Evolutionary conservation across 306 rosid genomes (phyloP).

Genomic region (Begonia masoniana): DNA sequence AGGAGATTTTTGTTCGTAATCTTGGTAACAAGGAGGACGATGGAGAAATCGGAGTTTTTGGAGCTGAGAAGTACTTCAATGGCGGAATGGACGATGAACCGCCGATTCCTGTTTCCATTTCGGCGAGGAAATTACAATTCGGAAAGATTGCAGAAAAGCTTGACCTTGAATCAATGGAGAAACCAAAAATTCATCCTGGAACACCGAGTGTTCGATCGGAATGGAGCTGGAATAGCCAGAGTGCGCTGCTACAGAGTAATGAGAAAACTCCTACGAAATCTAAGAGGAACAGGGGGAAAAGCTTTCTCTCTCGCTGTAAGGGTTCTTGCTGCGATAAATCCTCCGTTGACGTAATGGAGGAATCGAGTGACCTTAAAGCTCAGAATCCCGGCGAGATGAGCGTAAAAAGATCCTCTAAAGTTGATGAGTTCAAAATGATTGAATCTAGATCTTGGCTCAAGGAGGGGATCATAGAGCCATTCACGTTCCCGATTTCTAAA

Average conservation of each 20-base stretch:
- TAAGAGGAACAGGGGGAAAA: slow-evolving; percentile 4
- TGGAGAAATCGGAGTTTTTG: slow-evolving; percentile 76
- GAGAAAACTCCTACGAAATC: slow-evolving; percentile 19
- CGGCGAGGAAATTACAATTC: slow-evolving; percentile 18
- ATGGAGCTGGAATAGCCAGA: slow-evolving; percentile 79
- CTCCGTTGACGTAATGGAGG: slow-evolving; percentile 55
- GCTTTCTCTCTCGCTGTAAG: slow-evolving; percentile 46
- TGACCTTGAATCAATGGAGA: slow-evolving; percentile 11
- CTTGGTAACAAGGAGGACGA: slow-evolving; percentile 28
- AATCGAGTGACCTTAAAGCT: slow-evolving; percentile 29
- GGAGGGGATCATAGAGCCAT: not conserved
- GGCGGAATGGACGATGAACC: slow-evolving; percentile 31
- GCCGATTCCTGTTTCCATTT: slow-evolving; percentile 18
- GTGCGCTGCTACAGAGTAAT: slow-evolving; percentile 26
- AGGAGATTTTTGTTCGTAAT: not conserved
- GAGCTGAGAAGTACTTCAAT: slow-evolving; percentile 89
- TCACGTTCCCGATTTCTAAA: not conserved
- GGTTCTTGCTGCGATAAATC: slow-evolving; percentile 56
- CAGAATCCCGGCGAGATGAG: slow-evolving; percentile 5
- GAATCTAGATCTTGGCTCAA: slow-evolving; percentile 4
- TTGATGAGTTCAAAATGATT: not conserved
- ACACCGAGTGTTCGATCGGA: slow-evolving; percentile 69
- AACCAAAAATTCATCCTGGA: slow-evolving; percentile 17
- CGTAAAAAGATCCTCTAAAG: not conserved
- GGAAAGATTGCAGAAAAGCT: slow-evolving; percentile 13